Evolutionary conservation across 768 basidiomycete genomes (phyloP).

Genomic region (Pleurotus giganteus): DNA sequence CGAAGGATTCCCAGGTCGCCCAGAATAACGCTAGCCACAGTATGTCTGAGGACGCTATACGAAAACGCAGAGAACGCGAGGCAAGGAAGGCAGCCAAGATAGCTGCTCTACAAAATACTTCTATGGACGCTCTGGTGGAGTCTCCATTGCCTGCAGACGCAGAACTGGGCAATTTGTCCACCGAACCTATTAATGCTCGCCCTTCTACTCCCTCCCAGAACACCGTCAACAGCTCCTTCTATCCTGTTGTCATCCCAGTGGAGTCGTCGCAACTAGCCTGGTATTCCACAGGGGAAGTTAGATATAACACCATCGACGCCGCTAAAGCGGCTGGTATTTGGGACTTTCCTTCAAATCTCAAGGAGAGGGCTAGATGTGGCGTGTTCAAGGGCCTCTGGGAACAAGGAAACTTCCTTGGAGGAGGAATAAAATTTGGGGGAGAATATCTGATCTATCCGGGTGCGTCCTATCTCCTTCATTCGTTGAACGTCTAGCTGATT

Average conservation of each 20-base stretch:
- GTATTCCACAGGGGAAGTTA: constrained; percentile 50
- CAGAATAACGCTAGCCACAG: constrained; percentile 29
- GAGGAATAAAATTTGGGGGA: constrained; percentile 92
- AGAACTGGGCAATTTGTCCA: background rate
- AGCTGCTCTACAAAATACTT: background rate
- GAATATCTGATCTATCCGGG: constrained; percentile 97
- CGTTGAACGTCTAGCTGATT: background rate
- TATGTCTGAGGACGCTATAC: constrained; percentile 60
- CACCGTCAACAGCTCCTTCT: constrained; percentile 21
- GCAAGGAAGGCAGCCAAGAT: constrained; percentile 29
- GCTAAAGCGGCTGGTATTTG: constrained; percentile 73
- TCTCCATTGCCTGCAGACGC: background rate
- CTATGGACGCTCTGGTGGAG: constrained; percentile 9
- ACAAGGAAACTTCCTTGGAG: constrained; percentile 84
- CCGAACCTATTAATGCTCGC: background rate
- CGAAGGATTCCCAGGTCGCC: constrained; percentile 47
- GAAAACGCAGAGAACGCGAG: constrained; percentile 73
- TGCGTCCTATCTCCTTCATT: constrained; percentile 28
- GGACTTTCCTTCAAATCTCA: constrained; percentile 64
- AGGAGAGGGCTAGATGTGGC: constrained; percentile 72
- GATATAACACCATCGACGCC: constrained; percentile 53
- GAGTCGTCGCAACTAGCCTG: constrained; percentile 63
- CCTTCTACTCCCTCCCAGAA: background rate
- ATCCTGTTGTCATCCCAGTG: constrained; percentile 66
- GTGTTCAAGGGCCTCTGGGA: constrained; percentile 83